A percentile compares a stretch with the other conserved stretches of the same genome.
phyloP scores from a whole-genome alignment of 257 asterid species.

The Penstemon newberryi region DNA sequence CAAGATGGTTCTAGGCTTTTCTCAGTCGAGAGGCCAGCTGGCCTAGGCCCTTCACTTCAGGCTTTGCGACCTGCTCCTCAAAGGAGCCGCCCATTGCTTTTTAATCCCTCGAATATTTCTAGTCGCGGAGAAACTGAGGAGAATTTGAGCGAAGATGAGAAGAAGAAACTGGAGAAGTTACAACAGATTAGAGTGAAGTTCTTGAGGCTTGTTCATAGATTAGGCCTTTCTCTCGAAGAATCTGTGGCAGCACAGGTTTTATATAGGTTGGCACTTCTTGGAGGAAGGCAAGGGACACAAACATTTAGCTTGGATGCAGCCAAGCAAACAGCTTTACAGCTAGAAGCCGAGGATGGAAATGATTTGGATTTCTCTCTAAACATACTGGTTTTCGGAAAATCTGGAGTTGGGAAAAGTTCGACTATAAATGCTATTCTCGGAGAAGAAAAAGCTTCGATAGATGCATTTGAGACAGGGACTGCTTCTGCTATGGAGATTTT shows the following conservation, averaged over 20 bases:
- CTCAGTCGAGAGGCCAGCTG: conserved; percentile 93
- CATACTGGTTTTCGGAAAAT: conserved; percentile 85
- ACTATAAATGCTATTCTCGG: conserved; percentile 82
- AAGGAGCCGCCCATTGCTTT: conserved; percentile 55
- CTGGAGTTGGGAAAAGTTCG: conserved; percentile 95
- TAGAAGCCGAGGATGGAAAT: conserved; percentile 58
- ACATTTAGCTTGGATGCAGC: conserved; percentile 74
- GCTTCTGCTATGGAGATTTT: conserved; percentile 51
- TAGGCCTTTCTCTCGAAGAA: conserved; percentile 81
- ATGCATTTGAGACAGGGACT: conserved; percentile 75
- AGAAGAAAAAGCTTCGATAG: conserved; percentile 68
- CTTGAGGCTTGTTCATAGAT: conserved; percentile 79
- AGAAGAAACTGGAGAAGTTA: conserved; percentile 75
- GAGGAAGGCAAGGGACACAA: conserved; percentile 74
- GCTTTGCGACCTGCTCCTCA: conserved; percentile 65
- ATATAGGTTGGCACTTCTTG: conserved; percentile 70
- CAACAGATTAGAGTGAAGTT: conserved; percentile 79
- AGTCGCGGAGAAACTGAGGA: conserved; percentile 55
- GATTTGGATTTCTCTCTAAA: conserved; percentile 70
- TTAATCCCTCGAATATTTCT: conserved; percentile 43
- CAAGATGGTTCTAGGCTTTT: conserved; percentile 93
- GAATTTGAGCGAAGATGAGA: conserved; percentile 84
- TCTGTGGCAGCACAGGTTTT: conserved; percentile 82
- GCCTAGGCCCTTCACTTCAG: conserved; percentile 86
- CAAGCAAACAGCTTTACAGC: conserved; percentile 65